Evolutionary conservation across 2,329 filamentous ascomycete genomes (phyloP), one percentile per base, ranked within the genome.

Genomic region (Ophiostoma fasciatum): DNA sequence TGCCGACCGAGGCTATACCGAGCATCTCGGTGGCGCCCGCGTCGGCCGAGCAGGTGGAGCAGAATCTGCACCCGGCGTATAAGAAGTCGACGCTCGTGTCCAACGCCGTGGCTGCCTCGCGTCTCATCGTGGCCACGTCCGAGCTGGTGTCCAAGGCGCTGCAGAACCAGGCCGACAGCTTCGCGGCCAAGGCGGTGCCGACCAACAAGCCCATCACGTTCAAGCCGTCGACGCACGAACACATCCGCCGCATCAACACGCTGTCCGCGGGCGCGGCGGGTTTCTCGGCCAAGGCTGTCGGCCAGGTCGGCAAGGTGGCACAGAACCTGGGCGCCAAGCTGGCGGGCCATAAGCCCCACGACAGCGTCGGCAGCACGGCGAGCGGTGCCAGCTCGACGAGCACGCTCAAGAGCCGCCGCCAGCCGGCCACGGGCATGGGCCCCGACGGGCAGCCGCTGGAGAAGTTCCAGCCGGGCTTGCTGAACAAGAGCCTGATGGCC

Each of bases 401-500:
- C 11, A 31, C 25, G 13, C 22, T 32, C 39, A 35, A 34, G 30
- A 17, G 29, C n/a, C n/a, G 27, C 21, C 31, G 29, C 34, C 18
- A 28, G 23, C n/a, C 59, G 18, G 54, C 59, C 12, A 73, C 69
- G 48, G 76, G 78, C 1, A 71, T 68, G 40, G 82, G 82, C 40
- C 71, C 76, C 40, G 73, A 87, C 42, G 82, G 82, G 25, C 74
- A 75, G 35, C 65, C 68, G 4, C 51, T 72, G 7, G 62, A 68
- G 2, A 57, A 54, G 14, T 92, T 90, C 60, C 94, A 94, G 59
- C 88, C 90, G 0, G 88, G 90, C 5, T 61, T 98, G 21, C 61
- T 98, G 46, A 98, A 98, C 62, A 94, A 94, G 66, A 85, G 78
- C 43, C 64, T 98, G 62, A 96, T 98, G 63, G 90, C 90, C 0